phyloP scores from a whole-genome alignment of 2,329 filamentous ascomycete genomes.

The Aspergillus fijiensis region DNA sequence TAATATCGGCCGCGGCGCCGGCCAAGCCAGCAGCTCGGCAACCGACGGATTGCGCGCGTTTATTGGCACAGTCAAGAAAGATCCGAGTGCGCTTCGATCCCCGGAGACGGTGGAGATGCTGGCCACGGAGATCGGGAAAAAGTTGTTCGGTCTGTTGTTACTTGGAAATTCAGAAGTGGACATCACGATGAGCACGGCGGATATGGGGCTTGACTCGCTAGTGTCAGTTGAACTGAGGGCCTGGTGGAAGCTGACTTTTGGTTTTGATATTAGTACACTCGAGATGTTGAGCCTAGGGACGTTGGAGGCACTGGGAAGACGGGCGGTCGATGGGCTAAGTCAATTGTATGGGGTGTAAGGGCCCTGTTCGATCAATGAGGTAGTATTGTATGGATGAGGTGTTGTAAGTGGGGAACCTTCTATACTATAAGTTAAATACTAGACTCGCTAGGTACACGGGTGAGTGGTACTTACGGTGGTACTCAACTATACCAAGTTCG shows the following conservation, averaged over 20 bases:
- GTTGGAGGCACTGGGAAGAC: conserved; percentile 1
- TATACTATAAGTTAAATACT: no score
- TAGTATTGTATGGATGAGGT: no score
- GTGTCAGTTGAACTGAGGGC: conserved; percentile 30
- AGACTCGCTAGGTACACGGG: no score
- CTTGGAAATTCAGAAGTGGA: conserved; percentile 21
- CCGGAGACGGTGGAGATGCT: conserved; percentile 12
- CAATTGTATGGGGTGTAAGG: no score
- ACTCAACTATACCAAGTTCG: no score
- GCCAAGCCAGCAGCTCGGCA: not conserved
- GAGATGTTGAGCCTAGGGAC: conserved; percentile 22
- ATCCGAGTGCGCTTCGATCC: not conserved
- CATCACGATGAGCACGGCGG: conserved; percentile 19
- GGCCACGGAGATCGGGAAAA: conserved; percentile 22
- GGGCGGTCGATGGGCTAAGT: not conserved
- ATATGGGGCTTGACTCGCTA: conserved; percentile 30
- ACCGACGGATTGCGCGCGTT: not conserved
- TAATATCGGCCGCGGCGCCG: no score
- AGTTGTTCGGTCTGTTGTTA: conserved; percentile 20
- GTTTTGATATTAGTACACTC: conserved; percentile 27
- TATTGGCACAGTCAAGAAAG: not conserved
- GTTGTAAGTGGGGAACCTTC: no score
- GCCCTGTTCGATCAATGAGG: no score
- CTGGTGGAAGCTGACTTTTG: conserved; percentile 23
- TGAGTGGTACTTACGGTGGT: no score